Evolutionary conservation across 108 stramenopile genomes (phyloP).

Genomic region (Cylindrotheca closterium): DNA sequence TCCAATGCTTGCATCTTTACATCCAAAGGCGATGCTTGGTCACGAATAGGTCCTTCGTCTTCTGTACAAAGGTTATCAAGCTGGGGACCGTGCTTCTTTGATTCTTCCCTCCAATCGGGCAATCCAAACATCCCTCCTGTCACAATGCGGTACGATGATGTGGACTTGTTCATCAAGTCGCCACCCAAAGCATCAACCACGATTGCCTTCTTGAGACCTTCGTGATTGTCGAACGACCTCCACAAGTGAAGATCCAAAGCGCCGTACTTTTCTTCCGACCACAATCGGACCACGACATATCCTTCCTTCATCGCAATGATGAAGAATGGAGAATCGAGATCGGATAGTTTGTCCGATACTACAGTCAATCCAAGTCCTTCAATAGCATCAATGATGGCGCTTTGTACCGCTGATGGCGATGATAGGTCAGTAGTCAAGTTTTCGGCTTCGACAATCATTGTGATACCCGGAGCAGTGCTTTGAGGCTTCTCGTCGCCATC

Average conservation of each 20-base stretch:
- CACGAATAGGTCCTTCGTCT: neutral
- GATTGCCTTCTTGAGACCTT: conserved; percentile 27
- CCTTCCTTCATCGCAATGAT: conserved; percentile 59
- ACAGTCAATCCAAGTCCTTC: conserved; percentile 36
- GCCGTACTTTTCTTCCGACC: conserved; percentile 55
- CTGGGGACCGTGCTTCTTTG: conserved; percentile 15
- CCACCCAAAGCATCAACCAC: conserved; percentile 12
- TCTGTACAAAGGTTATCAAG: neutral
- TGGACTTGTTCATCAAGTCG: conserved; percentile 18
- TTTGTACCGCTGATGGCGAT: conserved; percentile 13
- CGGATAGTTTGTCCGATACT: neutral
- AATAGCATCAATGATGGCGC: conserved; percentile 3
- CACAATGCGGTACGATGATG: conserved; percentile 63
- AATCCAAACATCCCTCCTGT: conserved; percentile 82
- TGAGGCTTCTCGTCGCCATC: conserved; percentile 45
- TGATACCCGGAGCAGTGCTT: conserved; percentile 57
- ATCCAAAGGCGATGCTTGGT: neutral
- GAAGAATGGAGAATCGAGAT: neutral
- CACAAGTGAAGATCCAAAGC: conserved; percentile 57
- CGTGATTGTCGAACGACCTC: conserved; percentile 37
- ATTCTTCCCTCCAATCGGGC: conserved; percentile 69
- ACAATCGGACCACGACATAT: conserved; percentile 58
- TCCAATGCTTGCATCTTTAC: neutral
- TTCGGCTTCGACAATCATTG: conserved; percentile 74
- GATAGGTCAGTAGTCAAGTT: conserved; percentile 26